Evolutionary conservation across 331 rosid genomes (phyloP).

Genomic region (Telfairia occidentalis): DNA sequence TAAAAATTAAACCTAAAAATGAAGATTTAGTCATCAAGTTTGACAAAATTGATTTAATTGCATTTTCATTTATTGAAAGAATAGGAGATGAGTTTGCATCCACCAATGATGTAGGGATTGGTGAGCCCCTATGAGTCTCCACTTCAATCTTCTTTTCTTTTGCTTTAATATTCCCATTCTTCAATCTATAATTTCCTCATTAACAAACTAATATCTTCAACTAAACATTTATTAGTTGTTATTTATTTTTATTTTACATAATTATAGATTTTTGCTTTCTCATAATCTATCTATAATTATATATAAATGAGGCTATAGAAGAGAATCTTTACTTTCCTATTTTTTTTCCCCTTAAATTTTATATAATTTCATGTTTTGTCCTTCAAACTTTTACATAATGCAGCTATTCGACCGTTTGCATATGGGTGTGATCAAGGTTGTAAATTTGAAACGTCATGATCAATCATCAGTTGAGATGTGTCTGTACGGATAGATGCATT

Average conservation of each 20-base stretch:
- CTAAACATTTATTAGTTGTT: background rate
- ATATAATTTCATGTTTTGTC: no score
- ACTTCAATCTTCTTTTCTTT: background rate
- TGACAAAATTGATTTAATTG: background rate
- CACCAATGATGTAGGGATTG: background rate
- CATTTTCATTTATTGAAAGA: background rate
- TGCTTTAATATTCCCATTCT: background rate
- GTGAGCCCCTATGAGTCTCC: constrained; percentile 3
- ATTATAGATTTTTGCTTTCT: background rate
- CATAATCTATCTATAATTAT: no score
- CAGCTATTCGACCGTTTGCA: no score
- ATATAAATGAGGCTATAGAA: no score
- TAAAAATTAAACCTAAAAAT: background rate
- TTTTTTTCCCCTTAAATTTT: no score
- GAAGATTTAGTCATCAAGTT: background rate
- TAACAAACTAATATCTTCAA: background rate
- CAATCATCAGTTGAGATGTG: no score
- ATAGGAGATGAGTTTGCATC: background rate
- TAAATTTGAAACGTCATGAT: no score
- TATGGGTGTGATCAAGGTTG: no score
- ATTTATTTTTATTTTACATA: background rate
- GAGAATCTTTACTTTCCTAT: no score
- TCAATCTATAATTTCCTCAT: background rate
- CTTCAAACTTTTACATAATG: no score
- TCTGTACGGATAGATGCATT: no score